phyloP scores from a whole-genome alignment of 345 rosid genomes.

The Theobroma cacao region DNA sequence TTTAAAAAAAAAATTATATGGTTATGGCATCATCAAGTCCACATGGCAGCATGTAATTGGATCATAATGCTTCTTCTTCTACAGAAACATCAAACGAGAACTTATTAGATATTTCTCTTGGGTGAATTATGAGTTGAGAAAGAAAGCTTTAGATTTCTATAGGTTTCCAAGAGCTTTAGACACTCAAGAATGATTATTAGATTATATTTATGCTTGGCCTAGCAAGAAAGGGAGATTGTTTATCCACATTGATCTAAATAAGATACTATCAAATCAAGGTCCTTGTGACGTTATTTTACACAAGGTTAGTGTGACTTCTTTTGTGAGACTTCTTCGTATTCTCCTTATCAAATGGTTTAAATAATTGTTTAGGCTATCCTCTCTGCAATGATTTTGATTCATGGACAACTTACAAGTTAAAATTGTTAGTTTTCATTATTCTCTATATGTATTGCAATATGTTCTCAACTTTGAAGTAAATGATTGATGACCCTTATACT shows the following conservation, averaged over 20 bases:
- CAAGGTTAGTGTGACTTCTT: conserved; percentile 51
- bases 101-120: background rate
- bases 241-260: conserved; percentile 60
- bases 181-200: background rate
- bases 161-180: conserved; percentile 23
- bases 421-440: background rate
- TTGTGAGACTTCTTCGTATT: background rate
- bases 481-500: conserved; percentile 33
- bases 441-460: conserved; percentile 1
- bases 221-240: conserved; percentile 75
- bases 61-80: too few relatives aligned
- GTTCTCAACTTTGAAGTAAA: background rate
- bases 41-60: too few relatives aligned
- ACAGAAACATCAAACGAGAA: background rate
- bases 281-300: conserved; percentile 86
- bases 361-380: background rate
- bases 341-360: background rate
- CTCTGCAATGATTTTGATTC: background rate
- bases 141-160: conserved; percentile 23
- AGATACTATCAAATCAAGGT: conserved; percentile 76
- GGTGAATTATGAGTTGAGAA: conserved; percentile 9
- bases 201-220: conserved; percentile 29
- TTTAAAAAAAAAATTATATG: too few relatives aligned
- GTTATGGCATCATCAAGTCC: too few relatives aligned
- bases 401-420: background rate